phyloP scores from a whole-genome alignment of 371 early-diverging fungal genomes.

The Zopfochytrium polystomum region DNA sequence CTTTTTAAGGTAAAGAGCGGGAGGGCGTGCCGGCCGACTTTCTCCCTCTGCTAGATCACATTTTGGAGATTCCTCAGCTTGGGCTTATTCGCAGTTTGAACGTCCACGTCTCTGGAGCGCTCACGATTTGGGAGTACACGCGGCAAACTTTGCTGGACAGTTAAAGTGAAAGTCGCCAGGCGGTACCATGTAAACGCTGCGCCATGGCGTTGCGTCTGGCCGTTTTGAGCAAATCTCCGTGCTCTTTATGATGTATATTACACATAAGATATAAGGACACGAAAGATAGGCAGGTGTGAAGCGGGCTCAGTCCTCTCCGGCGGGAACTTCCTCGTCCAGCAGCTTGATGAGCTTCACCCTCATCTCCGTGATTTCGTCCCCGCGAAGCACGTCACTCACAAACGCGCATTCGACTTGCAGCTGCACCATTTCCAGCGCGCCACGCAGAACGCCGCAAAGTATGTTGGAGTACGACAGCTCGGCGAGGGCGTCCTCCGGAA shows the following conservation, averaged over 20 bases:
- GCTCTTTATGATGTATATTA: too few relatives aligned
- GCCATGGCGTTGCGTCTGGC: too few relatives aligned
- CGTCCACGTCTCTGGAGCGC: slow-evolving; percentile 64
- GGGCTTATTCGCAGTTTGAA: slow-evolving; percentile 60
- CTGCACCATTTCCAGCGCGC: slow-evolving; percentile 91
- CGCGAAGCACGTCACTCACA: slow-evolving; percentile 79
- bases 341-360: slow-evolving; percentile 80
- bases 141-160: not conserved
- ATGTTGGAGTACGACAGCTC: slow-evolving; percentile 95
- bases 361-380: slow-evolving; percentile 89
- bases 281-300: not conserved
- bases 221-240: too few relatives aligned
- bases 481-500: slow-evolving; percentile 70
- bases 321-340: slow-evolving; percentile 93
- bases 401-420: slow-evolving; percentile 87
- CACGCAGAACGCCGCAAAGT: slow-evolving; percentile 89
- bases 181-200: too few relatives aligned
- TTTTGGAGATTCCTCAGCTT: slow-evolving; percentile 65
- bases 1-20: slow-evolving; percentile 49
- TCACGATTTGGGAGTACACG: slow-evolving; percentile 18
- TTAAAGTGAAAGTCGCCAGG: too few relatives aligned
- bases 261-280: too few relatives aligned
- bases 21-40: slow-evolving; percentile 60
- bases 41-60: slow-evolving; percentile 55
- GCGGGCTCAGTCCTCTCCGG: slow-evolving; percentile 63